A percentile compares a stretch with the other conserved stretches of the same genome.
Evolutionary conservation across 352 stramenopile genomes (phyloP).

Genomic region (Phytophthora multivora): DNA sequence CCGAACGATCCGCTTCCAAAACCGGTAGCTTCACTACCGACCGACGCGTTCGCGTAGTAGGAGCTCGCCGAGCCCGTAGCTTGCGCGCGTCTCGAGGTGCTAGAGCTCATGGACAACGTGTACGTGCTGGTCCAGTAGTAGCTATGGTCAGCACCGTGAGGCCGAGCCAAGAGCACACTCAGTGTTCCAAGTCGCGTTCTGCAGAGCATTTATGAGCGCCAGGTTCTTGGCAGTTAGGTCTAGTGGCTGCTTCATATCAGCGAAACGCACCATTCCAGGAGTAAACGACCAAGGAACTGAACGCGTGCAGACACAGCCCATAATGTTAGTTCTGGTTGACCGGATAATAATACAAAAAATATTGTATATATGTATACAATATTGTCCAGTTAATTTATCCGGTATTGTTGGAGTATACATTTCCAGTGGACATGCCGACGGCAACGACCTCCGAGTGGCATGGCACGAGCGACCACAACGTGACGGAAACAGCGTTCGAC

Average conservation of each 20-base stretch:
- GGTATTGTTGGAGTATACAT: neutral
- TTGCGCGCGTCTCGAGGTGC: conserved; percentile 10
- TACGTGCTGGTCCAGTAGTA: conserved; percentile 42
- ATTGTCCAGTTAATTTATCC: neutral
- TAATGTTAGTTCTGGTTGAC: too few relatives aligned
- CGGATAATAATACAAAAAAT: too few relatives aligned
- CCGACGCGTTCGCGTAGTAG: conserved; percentile 19
- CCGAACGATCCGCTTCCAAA: neutral
- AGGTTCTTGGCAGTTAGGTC: conserved; percentile 31
- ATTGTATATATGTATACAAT: neutral
- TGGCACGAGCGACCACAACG: conserved; percentile 76
- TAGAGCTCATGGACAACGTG: conserved; percentile 19
- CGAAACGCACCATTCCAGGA: too few relatives aligned
- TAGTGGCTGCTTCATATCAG: conserved; percentile 32
- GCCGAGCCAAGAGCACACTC: conserved; percentile 11
- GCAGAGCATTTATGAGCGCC: conserved; percentile 21
- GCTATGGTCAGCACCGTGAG: conserved; percentile 26
- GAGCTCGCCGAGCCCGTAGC: conserved; percentile 17
- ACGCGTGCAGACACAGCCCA: too few relatives aligned
- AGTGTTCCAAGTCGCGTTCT: conserved; percentile 30
- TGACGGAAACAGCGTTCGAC: conserved; percentile 79
- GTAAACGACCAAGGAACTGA: too few relatives aligned
- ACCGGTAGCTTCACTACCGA: neutral
- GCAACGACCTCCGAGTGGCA: conserved; percentile 20
- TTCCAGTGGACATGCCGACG: conserved; percentile 21